phyloP scores from a whole-genome alignment of 306 rosid species.

The Sophora flavescens region DNA sequence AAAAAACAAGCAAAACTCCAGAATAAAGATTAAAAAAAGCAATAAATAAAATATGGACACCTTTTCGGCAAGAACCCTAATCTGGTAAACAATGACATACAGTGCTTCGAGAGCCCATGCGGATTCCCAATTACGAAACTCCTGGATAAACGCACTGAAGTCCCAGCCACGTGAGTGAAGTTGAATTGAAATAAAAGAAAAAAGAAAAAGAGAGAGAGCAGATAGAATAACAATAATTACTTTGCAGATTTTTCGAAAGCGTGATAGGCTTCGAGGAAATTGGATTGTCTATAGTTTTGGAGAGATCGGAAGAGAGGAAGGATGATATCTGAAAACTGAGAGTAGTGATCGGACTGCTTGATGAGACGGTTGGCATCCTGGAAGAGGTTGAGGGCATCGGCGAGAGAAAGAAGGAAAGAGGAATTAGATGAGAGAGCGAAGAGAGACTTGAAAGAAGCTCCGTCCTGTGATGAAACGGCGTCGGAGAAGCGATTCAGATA shows the following conservation, averaged over 20 bases:
- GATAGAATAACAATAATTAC: conserved; percentile 54
- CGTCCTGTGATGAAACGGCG: conserved; percentile 80
- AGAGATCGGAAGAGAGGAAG: conserved; percentile 80
- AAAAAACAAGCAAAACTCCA: not conserved
- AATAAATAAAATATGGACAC: conserved; percentile 38
- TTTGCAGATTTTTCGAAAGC: conserved; percentile 87
- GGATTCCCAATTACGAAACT: conserved; percentile 95
- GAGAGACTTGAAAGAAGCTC: conserved; percentile 69
- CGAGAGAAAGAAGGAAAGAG: conserved; percentile 65
- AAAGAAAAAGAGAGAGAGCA: not conserved
- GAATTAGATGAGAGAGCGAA: conserved; percentile 80
- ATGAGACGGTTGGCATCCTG: conserved; percentile 77
- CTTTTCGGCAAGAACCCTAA: conserved; percentile 96
- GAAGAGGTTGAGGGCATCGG: conserved; percentile 78
- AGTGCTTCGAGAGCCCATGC: conserved; percentile 94
- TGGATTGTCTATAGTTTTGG: conserved; percentile 62
- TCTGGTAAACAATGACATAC: conserved; percentile 76
- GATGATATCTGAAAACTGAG: conserved; percentile 69
- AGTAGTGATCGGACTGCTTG: conserved; percentile 71
- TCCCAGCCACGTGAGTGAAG: not conserved
- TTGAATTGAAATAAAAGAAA: not conserved
- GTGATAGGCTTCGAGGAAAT: conserved; percentile 72
- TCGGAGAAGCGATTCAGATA: conserved; percentile 77
- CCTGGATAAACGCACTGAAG: conserved; percentile 93
- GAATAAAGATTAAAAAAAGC: not conserved